Evolutionary conservation across 371 early-diverging fungal species (phyloP).

Genomic region (Mucor sp.): DNA sequence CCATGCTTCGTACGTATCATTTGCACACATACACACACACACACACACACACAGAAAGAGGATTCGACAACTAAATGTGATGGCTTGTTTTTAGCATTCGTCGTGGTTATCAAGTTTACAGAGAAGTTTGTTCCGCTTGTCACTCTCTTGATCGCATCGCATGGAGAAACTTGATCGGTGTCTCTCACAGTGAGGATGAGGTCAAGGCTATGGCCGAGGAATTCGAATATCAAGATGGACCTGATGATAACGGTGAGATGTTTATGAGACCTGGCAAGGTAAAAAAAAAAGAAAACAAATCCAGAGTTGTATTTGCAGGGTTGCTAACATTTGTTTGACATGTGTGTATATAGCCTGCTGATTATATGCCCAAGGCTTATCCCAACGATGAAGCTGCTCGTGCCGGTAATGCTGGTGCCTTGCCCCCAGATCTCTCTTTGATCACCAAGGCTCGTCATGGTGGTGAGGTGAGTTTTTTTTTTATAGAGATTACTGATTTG

Average conservation of each 20-base stretch:
- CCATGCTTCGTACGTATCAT: slow-evolving; percentile 74
- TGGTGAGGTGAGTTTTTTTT: slow-evolving; percentile 67
- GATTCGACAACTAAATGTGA: not conserved
- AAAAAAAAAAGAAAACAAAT: slow-evolving; percentile 13
- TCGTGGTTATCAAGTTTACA: slow-evolving; percentile 98
- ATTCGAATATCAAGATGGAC: slow-evolving; percentile 93
- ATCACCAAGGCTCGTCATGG: slow-evolving; percentile 96
- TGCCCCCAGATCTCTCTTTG: slow-evolving; percentile 95
- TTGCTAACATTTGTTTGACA: not conserved
- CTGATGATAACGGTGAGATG: slow-evolving; percentile 93
- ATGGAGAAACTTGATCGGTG: slow-evolving; percentile 94
- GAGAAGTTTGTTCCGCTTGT: slow-evolving; percentile 97
- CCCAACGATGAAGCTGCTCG: slow-evolving; percentile 97
- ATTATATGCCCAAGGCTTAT: slow-evolving; percentile 91
- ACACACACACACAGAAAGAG: too few species aligned
- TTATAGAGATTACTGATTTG: not conserved
- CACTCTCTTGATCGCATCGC: slow-evolving; percentile 94
- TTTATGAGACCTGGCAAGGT: slow-evolving; percentile 96
- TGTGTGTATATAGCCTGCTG: slow-evolving; percentile 62
- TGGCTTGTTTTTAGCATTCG: slow-evolving; percentile 70
- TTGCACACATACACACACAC: too few species aligned
- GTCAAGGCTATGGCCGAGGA: slow-evolving; percentile 95
- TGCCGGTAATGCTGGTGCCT: slow-evolving; percentile 95
- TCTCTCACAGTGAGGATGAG: slow-evolving; percentile 91
- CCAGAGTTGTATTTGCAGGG: not conserved